Evolutionary conservation across 768 basidiomycete genomes (phyloP), one percentile per base, ranked within the genome.

Genomic region (Pleurotus pulmonarius): DNA sequence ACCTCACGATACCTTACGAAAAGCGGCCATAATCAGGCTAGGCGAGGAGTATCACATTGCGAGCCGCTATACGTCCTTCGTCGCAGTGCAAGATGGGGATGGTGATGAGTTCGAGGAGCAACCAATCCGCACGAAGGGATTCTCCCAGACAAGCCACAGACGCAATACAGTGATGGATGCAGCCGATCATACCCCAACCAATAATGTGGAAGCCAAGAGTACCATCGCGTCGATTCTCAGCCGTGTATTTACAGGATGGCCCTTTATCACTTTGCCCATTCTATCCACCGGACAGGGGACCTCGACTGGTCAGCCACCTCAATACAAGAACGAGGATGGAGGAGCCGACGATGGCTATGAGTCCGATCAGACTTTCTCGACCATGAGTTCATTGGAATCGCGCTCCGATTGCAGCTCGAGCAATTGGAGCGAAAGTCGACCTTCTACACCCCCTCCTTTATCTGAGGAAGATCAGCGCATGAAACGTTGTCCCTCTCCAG

Each of bases 61-160:
- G 1, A 85, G 79, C 64, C 62, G 63, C 40, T 65, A 78, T 57
- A 87, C 85, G 0, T 82, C 82, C 1, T 87, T 86, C 60, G 69
- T 87, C 44, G 84, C 81, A 1, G 69, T 82, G 1, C 29, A 34
- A 3, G 78, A 82, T 55, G 63, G 58, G 38, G 72, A 69, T n/a
- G 62, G 54, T 2, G 70, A 67, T 48, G 54, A 62, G 40, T 29
- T n/a, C 39, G 47, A 13, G 51, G 6, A 26, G 16, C n/a, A 13
- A 15, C 18, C 18, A 20, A 11, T 22, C 13, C 20, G 29, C 11
- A 37, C 25, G n/a, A 13, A 20, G 24, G 13, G 16, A 18, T 55
- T 25, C 20, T 39, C 12, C 53, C 11, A 15, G 37, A 34, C 46
- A n/a, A n/a, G n/a, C 24, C 13, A 20, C 13, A 34, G 9, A 34